Conservation (phyloP, 805 yeast genomes). For the Tetrapisispora arboricola region DNA sequence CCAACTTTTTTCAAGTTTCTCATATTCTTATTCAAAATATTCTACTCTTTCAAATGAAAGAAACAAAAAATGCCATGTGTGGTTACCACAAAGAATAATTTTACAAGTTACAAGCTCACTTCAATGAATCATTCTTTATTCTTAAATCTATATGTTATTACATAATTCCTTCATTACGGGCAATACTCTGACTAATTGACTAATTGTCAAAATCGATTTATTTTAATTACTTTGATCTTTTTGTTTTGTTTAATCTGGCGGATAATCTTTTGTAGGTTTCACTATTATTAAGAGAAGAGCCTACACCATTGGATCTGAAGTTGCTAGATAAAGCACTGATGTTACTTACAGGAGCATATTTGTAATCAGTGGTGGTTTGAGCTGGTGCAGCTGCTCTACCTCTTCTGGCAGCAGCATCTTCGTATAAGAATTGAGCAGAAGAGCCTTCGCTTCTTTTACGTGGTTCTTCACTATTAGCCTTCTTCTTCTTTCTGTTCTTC, state of each 20-base stretch:
- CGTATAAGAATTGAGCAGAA: slow-evolving; percentile 56
- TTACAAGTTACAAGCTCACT: too few relatives aligned
- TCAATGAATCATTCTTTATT: too few relatives aligned
- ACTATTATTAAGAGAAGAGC: slow-evolving; percentile 46
- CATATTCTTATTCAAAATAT: not conserved
- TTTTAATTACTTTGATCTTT: slow-evolving; percentile 7
- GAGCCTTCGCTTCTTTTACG: slow-evolving; percentile 18
- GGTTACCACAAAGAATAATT: too few relatives aligned
- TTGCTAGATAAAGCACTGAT: slow-evolving; percentile 33
- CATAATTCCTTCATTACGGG: not conserved
- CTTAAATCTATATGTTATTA: too few relatives aligned
- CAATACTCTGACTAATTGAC: too few relatives aligned
- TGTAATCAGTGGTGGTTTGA: slow-evolving; percentile 78
- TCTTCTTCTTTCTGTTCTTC: slow-evolving; percentile 25
- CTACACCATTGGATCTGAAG: slow-evolving; percentile 37
- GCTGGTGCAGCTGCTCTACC: slow-evolving; percentile 95
- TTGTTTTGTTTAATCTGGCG: slow-evolving; percentile 28
- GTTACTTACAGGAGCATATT: slow-evolving; percentile 77
- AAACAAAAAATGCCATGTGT: too few relatives aligned
- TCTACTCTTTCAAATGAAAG: too few relatives aligned
- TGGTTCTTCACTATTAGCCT: slow-evolving; percentile 7
- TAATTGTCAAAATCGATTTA: not conserved
- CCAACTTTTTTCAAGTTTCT: not conserved
- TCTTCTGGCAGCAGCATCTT: slow-evolving; percentile 83
- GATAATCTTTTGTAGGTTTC: slow-evolving; percentile 76